Conservation (phyloP, 108 stramenopile species). For the Heterococcus sp. region DNA sequence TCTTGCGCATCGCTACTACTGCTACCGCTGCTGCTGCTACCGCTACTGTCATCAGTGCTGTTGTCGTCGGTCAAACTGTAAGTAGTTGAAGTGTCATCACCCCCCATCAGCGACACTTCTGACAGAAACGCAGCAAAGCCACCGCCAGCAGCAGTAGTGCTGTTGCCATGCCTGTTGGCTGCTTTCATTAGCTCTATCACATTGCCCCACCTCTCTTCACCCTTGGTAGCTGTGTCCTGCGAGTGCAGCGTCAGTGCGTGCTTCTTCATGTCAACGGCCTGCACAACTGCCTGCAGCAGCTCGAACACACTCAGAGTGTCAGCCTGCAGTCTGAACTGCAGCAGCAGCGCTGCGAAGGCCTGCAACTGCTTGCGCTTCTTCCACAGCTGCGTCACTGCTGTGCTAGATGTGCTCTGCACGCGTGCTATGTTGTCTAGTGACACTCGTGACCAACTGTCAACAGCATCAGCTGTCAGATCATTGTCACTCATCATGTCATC, state of each 20-base stretch:
- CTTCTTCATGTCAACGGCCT: background rate
- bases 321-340: background rate
- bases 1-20: too few species aligned
- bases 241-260: background rate
- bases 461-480: too few species aligned
- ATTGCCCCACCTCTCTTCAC: conserved; percentile 35
- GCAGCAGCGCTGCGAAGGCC: background rate
- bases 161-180: too few species aligned
- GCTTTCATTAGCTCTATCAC: conserved; percentile 28
- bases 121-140: conserved; percentile 22
- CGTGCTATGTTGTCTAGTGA: too few species aligned
- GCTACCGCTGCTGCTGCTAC: too few species aligned
- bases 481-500: too few species aligned
- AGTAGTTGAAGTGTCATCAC: background rate
- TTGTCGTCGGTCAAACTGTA: too few species aligned
- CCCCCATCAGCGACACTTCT: conserved; percentile 3
- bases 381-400: too few species aligned
- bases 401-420: too few species aligned
- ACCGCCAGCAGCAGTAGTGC: background rate
- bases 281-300: background rate
- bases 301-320: background rate
- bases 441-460: too few species aligned
- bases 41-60: too few species aligned
- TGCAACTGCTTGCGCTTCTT: background rate
- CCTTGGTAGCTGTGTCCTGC: background rate